Evolutionary conservation across 1,284 basidiomycete genomes (phyloP).

Genomic region (Puccinia coronata): DNA sequence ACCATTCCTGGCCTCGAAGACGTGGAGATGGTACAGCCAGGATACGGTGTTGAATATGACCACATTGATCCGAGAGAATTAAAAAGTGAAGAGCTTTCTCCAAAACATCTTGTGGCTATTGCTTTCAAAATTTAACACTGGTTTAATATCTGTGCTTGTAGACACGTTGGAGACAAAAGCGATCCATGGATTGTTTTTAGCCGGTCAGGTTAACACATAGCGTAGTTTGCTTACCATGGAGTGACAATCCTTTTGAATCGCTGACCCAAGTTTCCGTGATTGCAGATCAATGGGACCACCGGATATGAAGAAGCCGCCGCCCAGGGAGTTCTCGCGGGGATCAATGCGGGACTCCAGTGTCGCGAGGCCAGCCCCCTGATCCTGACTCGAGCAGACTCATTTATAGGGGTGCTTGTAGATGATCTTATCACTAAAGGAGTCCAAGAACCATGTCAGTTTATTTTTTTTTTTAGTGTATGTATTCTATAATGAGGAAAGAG

Average conservation of each 20-base stretch:
- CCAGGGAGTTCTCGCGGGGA: slow-evolving; percentile 78
- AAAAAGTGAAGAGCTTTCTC: slow-evolving; percentile 60
- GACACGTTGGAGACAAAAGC: slow-evolving; percentile 81
- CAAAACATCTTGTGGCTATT: background rate
- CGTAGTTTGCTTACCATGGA: background rate
- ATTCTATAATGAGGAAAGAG: background rate
- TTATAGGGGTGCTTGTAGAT: slow-evolving; percentile 84
- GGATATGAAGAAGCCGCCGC: slow-evolving; percentile 90
- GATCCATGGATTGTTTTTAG: slow-evolving; percentile 79
- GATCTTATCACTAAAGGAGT: slow-evolving; percentile 82
- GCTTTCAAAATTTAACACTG: background rate
- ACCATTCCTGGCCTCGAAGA: slow-evolving; percentile 81
- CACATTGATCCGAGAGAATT: slow-evolving; percentile 84
- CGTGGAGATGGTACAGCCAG: slow-evolving; percentile 75
- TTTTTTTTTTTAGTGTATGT: background rate
- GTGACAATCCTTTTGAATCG: slow-evolving; percentile 49
- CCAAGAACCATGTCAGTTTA: slow-evolving; percentile 70
- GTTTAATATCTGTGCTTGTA: slow-evolving; percentile 55
- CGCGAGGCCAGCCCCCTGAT: slow-evolving; percentile 65
- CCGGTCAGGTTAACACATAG: slow-evolving; percentile 74
- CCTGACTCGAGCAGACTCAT: slow-evolving; percentile 78
- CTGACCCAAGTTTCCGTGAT: slow-evolving; percentile 49
- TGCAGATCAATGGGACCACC: slow-evolving; percentile 66
- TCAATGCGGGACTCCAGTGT: slow-evolving; percentile 77
- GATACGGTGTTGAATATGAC: slow-evolving; percentile 91